phyloP scores from a whole-genome alignment of 1,139 yeast genomes.

The Kodamaea alishanica region DNA sequence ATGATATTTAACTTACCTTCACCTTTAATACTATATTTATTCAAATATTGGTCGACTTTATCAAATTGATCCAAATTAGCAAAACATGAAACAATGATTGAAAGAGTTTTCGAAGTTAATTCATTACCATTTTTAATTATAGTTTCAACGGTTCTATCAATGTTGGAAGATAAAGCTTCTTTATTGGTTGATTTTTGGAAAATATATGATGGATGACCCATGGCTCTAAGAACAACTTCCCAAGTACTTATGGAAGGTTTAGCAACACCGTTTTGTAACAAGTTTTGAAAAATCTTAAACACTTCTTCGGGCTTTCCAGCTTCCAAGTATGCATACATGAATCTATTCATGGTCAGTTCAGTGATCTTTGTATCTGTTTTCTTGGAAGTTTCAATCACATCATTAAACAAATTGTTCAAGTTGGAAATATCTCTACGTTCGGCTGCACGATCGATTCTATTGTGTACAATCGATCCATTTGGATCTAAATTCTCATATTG shows the following conservation, averaged over 20 bases:
- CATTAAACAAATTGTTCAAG: constrained; percentile 23
- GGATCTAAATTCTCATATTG: constrained; percentile 30
- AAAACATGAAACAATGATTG: constrained; percentile 33
- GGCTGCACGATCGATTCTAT: constrained; percentile 22
- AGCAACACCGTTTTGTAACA: constrained; percentile 26
- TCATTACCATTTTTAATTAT: constrained; percentile 22
- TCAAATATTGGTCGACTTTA: constrained; percentile 28
- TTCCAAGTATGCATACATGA: constrained; percentile 36
- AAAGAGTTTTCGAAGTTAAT: constrained; percentile 28
- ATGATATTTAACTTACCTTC: constrained; percentile 23
- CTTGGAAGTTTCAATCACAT: constrained; percentile 24
- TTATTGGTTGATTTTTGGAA: constrained; percentile 14
- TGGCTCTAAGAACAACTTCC: constrained; percentile 35
- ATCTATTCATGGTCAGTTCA: constrained; percentile 29
- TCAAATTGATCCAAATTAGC: constrained; percentile 36
- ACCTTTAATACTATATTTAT: constrained; percentile 18
- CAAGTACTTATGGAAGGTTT: constrained; percentile 31
- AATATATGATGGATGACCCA: constrained; percentile 33
- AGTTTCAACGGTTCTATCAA: constrained; percentile 32
- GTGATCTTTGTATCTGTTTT: constrained; percentile 23
- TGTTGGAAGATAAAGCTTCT: constrained; percentile 15
- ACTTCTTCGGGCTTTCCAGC: constrained; percentile 29
- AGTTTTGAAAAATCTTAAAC: constrained; percentile 32
- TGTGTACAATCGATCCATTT: constrained; percentile 26
- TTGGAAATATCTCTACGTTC: constrained; percentile 17